phyloP scores from a whole-genome alignment of 202 grass and related monocot species.

The Eragrostis tef region DNA sequence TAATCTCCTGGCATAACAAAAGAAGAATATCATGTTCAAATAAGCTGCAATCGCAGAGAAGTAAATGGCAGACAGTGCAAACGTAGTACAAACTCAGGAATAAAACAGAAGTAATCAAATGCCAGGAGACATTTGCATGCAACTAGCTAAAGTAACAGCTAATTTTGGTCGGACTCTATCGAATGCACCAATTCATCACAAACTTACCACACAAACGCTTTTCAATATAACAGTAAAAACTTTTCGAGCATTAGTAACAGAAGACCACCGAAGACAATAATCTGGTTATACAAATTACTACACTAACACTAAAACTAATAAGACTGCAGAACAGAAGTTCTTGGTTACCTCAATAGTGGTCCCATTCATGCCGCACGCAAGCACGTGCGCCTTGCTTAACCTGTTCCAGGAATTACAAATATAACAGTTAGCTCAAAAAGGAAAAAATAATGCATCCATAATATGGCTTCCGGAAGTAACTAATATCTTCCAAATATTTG shows the following conservation, averaged over 20 bases:
- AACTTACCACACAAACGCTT: too few species aligned
- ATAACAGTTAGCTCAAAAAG: background rate
- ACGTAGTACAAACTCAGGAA: too few species aligned
- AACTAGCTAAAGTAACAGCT: too few species aligned
- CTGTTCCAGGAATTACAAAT: constrained; percentile 52
- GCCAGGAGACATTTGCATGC: too few species aligned
- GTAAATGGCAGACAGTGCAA: too few species aligned
- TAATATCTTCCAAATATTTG: too few species aligned
- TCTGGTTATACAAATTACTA: background rate
- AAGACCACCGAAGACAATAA: background rate
- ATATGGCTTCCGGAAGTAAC: too few species aligned
- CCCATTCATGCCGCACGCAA: constrained; percentile 78
- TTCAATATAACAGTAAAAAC: background rate
- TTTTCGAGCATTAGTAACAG: background rate
- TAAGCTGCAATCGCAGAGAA: too few species aligned
- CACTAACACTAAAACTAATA: background rate
- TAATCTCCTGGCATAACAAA: background rate
- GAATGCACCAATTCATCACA: background rate
- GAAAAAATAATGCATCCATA: background rate
- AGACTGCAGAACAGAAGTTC: too few species aligned
- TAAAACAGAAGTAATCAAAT: too few species aligned
- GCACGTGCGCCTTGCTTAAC: constrained; percentile 88
- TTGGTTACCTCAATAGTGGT: constrained; percentile 45
- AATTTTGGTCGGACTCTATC: background rate
- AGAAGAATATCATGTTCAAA: too few species aligned